Conservation (phyloP, 2,329 filamentous ascomycete species). For the Neopestalotiopsis rosae region DNA sequence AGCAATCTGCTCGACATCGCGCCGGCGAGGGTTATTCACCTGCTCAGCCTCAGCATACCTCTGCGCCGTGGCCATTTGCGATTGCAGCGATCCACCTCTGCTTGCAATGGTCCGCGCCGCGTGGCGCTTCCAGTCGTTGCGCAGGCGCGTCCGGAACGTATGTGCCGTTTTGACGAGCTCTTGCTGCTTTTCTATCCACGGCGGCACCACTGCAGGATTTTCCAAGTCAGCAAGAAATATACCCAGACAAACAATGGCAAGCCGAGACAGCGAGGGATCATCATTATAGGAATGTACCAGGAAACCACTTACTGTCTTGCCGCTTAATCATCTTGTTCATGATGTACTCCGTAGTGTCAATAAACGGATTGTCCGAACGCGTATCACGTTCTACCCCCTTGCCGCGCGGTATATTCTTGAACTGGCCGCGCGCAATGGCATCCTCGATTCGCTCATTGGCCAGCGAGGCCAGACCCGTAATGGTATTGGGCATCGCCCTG, state of each 20-base stretch:
- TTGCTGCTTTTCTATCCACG: constrained; percentile 99
- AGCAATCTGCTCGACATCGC: constrained; percentile 51
- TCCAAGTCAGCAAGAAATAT: not conserved
- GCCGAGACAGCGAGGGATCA: too few relatives aligned
- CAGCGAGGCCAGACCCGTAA: constrained; percentile 79
- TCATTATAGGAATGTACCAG: too few relatives aligned
- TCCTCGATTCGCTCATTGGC: constrained; percentile 93
- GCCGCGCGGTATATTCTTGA: constrained; percentile 81
- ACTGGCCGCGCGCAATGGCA: constrained; percentile 89
- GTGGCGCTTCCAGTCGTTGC: constrained; percentile 85
- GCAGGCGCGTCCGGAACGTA: constrained; percentile 75
- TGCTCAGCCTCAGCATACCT: constrained; percentile 79
- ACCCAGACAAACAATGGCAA: not conserved
- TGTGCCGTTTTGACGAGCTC: constrained; percentile 74
- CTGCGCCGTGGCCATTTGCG: constrained; percentile 74
- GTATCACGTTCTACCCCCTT: constrained; percentile 82
- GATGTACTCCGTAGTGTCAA: constrained; percentile 96
- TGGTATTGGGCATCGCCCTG: constrained; percentile 74
- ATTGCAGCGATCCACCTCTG: constrained; percentile 74
- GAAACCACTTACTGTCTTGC: constrained; percentile 66
- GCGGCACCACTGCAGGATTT: constrained; percentile 68
- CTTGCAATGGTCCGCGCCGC: constrained; percentile 80
- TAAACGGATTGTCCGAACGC: constrained; percentile 83
- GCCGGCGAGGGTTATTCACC: constrained; percentile 62
- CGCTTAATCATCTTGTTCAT: constrained; percentile 99